Base-by-base conservation (phyloP, 441 rosid genomes). In the Cnidoscolus chayamansa region DNA sequence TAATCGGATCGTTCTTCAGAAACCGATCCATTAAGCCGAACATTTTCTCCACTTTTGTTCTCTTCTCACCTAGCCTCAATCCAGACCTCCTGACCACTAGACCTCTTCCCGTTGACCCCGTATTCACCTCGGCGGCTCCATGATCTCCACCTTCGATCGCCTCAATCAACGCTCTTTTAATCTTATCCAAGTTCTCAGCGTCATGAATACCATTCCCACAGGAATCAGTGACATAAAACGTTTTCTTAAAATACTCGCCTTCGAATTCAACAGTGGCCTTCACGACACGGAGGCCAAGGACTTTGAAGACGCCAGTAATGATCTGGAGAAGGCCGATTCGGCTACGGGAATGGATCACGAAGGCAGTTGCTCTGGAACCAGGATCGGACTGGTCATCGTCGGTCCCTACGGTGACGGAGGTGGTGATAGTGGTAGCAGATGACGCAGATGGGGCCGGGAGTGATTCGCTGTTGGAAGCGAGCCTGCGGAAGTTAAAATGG, bases 21-120 rank as follows among this genome's bases (percentile, higher is more conserved):
- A 85, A 85, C 50, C 74, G 80, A 72, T 85, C 88, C 88, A 85
- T 79, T 72, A 85, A 74, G 68, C 75, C 78, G 56, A 85, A 75
- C 85, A 85, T 83, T 78, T 82, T 72, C 81, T 85, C 86, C 73
- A 76, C 83, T 72, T 76, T 76, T 4, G 74, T 79, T 68, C 68
- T 77, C 48, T 56, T 55, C 31, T 74, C 82, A 19, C 63, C 78
- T 10, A 60, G 49, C 19, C 63, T 49, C 30, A 70, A 25, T 53
- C 66, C 79, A 12, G 80, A 68, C 62, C 67, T 73, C 79, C 79
- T 76, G 17, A 77, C 79, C 74, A 72, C 74, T 49, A 85, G 66
- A 61, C 85, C 83, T 65, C 78, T 74, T 37, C 65, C 59, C 10
- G 78, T 48, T 0, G 81, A 13, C 31, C 71, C 74, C 45, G 61